Percentiles rank a stretch among this genome's conserved stretches.
Evolutionary conservation across 75 land plant genomes (phyloP).

Genomic region (Isoetes taiwanensis): DNA sequence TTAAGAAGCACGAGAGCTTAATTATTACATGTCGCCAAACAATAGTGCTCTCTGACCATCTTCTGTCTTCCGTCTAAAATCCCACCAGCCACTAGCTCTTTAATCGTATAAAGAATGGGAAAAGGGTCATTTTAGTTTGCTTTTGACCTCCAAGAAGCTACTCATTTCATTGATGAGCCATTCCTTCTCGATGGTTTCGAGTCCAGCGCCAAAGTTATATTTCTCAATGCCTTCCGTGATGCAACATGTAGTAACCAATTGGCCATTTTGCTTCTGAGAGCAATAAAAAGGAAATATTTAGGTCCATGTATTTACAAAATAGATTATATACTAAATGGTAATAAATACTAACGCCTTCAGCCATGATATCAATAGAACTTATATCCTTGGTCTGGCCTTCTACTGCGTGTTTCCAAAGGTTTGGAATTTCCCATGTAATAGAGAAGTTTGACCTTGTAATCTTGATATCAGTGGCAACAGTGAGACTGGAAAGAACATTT

Average conservation of each 20-base stretch:
- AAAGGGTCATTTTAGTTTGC: too few species aligned
- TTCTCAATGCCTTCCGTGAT: constrained; percentile 19
- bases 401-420: constrained; percentile 21
- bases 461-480: constrained; percentile 18
- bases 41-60: too few species aligned
- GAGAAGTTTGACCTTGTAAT: constrained; percentile 14
- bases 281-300: neutral
- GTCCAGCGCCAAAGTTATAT: constrained; percentile 25
- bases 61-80: too few species aligned
- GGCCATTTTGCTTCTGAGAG: constrained; percentile 20
- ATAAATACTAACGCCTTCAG: constrained; percentile 20
- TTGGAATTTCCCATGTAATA: constrained; percentile 23
- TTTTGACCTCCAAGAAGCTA: constrained; percentile 13
- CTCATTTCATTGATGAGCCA: constrained; percentile 34
- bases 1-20: too few species aligned
- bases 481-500: constrained; percentile 16
- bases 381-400: constrained; percentile 23
- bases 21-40: too few species aligned
- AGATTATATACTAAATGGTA: too few species aligned
- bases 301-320: neutral
- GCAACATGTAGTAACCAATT: constrained; percentile 11
- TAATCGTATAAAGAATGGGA: too few species aligned
- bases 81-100: too few species aligned
- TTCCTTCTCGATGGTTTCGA: constrained; percentile 20
- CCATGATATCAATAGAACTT: constrained; percentile 15